Conservation (phyloP, 257 asterid genomes). For the Catharanthus roseus region DNA sequence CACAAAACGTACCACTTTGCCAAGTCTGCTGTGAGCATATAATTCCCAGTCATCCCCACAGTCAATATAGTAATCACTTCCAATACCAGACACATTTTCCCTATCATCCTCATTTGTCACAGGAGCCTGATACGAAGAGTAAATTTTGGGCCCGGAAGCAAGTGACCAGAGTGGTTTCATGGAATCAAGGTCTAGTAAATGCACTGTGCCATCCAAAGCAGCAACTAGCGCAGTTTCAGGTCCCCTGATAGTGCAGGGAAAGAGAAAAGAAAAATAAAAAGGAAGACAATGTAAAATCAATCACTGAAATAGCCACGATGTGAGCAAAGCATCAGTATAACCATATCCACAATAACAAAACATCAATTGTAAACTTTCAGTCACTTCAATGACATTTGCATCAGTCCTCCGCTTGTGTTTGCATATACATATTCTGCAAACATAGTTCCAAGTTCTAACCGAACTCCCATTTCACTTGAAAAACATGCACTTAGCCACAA, state of each 20-base stretch:
- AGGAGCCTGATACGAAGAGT: slow-evolving; percentile 88
- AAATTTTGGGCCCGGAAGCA: slow-evolving; percentile 68
- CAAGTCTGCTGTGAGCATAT: slow-evolving; percentile 75
- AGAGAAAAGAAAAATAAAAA: background rate
- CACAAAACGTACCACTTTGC: slow-evolving; percentile 51
- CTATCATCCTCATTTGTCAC: slow-evolving; percentile 24
- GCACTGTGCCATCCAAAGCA: slow-evolving; percentile 73
- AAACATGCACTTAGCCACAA: background rate
- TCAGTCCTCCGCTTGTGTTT: background rate
- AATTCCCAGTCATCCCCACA: slow-evolving; percentile 88
- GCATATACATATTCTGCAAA: background rate
- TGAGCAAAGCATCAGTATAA: background rate
- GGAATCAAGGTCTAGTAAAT: slow-evolving; percentile 61
- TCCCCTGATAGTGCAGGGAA: too few relatives aligned
- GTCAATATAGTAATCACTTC: slow-evolving; percentile 65
- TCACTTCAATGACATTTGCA: background rate
- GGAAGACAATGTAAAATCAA: background rate
- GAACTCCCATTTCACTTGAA: background rate
- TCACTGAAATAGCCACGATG: background rate
- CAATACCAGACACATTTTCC: slow-evolving; percentile 49
- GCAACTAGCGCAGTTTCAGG: slow-evolving; percentile 77
- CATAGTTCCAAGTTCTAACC: background rate
- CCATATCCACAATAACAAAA: background rate
- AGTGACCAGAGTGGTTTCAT: slow-evolving; percentile 79
- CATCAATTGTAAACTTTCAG: background rate